These are phyloP conservation scores for Globisporangium parvum DNA, from an alignment of 352 stramenopile genomes.

Conservation along the genomic window DNA sequence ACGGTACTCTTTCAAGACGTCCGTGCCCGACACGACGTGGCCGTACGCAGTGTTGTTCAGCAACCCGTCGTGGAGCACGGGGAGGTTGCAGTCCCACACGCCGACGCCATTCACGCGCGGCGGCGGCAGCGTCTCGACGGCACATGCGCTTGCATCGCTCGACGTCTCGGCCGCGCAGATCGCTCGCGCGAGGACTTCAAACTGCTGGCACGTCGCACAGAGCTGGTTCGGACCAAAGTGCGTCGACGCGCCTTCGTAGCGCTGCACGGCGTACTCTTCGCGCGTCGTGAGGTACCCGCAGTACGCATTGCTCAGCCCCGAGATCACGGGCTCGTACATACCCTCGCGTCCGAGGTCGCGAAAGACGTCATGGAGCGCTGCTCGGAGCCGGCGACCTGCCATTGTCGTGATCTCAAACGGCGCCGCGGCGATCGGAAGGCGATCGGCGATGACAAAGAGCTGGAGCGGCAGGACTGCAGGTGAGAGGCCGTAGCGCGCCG, in stretches of 20 bases:
- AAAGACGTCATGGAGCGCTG: constrained; percentile 28
- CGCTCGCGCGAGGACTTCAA: constrained; percentile 47
- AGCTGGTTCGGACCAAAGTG: constrained; percentile 87
- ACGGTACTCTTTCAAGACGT: constrained; percentile 36
- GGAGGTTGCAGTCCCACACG: constrained; percentile 67
- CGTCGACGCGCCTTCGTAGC: constrained; percentile 87
- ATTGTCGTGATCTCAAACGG: constrained; percentile 86
- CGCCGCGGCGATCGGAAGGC: constrained; percentile 57
- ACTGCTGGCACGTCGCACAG: constrained; percentile 69
- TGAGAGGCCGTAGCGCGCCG: constrained; percentile 64
- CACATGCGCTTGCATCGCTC: constrained; percentile 4
- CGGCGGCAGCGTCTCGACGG: constrained; percentile 24
- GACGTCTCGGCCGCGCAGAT: constrained; percentile 15
- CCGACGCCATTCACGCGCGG: constrained; percentile 58
- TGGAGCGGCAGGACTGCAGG: constrained; percentile 69
- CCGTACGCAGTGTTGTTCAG: constrained; percentile 40
- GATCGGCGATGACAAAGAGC: constrained; percentile 50
- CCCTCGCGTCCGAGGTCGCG: constrained; percentile 9
- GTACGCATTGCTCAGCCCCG: constrained; percentile 79
- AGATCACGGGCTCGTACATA: constrained; percentile 47
- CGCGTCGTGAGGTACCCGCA: constrained; percentile 81
- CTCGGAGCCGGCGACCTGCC: constrained; percentile 61
- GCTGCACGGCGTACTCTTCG: constrained; percentile 82
- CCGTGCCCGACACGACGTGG: constrained; percentile 32
- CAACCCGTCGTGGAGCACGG: constrained; percentile 65